Evolutionary conservation across 305 asterid species (phyloP).

Genomic region (Fraxinus albicans): DNA sequence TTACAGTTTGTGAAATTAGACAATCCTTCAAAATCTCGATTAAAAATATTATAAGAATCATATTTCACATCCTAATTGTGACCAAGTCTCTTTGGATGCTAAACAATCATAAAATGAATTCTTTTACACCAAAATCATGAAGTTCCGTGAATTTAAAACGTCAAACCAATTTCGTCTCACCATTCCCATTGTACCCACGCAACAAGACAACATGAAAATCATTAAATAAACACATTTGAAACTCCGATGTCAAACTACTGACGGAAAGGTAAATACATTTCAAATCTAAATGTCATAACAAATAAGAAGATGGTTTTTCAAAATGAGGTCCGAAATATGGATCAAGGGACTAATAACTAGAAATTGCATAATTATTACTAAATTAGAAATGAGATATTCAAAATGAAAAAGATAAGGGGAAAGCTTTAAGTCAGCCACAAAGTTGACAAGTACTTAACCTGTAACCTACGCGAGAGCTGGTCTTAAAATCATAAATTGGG

Average conservation of each 20-base stretch:
- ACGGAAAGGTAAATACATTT: background rate
- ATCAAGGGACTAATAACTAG: background rate
- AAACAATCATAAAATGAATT: background rate
- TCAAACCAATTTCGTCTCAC: background rate
- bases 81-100: background rate
- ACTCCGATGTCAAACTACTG: background rate
- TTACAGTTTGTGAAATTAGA: background rate
- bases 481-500: slow-evolving; percentile 86
- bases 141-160: background rate
- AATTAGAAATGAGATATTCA: background rate
- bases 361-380: background rate
- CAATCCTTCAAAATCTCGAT: background rate
- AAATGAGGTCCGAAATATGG: background rate
- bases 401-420: slow-evolving; percentile 6
- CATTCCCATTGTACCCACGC: background rate
- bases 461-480: slow-evolving; percentile 88
- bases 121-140: background rate
- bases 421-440: slow-evolving; percentile 11
- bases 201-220: background rate
- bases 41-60: background rate
- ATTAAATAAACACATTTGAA: background rate
- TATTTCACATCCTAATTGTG: background rate
- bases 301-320: background rate
- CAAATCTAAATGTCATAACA: background rate
- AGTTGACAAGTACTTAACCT: slow-evolving; percentile 52